Evolutionary conservation across 352 stramenopile genomes (phyloP), one percentile per base, ranked within the genome.

Genomic region (Pythium apleroticum): DNA sequence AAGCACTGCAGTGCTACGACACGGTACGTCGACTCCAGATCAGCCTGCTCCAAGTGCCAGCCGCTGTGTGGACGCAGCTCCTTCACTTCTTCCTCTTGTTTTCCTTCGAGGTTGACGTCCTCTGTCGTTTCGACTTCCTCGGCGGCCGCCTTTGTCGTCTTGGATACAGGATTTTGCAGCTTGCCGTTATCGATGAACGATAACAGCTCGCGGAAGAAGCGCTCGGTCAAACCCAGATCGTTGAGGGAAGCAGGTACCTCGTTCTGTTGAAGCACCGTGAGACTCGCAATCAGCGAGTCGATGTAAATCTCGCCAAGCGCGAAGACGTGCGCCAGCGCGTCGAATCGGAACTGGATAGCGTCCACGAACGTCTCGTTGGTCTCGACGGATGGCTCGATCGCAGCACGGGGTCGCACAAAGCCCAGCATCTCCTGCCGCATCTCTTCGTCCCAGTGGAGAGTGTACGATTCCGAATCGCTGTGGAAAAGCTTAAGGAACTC

Each of bases 401-500:
- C 67, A 3, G 77, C 77, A 20, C 65, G 74, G 12, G 81, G 80
- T 5, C 50, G 62, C 28, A 94, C 57, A 48, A 92, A 91, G 22
- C 63, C 66, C 3, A 80, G 39, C 54, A 87, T 57, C 37, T 95
- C 86, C 57, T 77, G 57, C 3, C 88, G 86, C 83, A 96, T 92
- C 14, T 75, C 60, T n/a, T 68, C 58, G 41, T 88, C 93, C 88
- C 88, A 96, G 62, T 84, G 86, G n/a, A 96, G 49, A 11, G 80
- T 91, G 57, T 93, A 91, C 7, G 84, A 92, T 57, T 88, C 76
- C 30, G 80, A 93, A 43, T 96, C 81, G 30, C 76, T 66, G 48
- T 94, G 86, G 37, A 86, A 92, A 11, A 94, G 72, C 64, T 91
- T 91, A 39, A 96, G 67, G 45, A 93, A 96, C 59, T 94, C 86